Evolutionary conservation across 1,284 basidiomycete species (phyloP).

Genomic region (Uromyces viciae-fabae): DNA sequence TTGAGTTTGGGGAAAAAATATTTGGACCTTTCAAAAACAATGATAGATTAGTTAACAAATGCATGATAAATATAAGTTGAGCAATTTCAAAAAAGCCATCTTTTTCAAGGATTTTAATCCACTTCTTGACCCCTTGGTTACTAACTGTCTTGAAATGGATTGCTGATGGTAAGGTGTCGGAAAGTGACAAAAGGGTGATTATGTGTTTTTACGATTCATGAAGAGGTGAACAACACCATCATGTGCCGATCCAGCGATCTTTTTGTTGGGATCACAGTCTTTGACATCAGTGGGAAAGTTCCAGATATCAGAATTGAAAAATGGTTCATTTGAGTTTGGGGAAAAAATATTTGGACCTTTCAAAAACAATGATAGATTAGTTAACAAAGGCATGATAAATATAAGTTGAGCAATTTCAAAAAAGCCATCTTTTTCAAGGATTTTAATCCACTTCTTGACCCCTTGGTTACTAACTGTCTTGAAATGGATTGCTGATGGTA

Average conservation of each 20-base stretch:
- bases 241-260: background rate
- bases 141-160: background rate
- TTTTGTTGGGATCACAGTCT: background rate
- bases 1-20: background rate
- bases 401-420: too few relatives aligned
- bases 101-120: conserved; percentile 15
- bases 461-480: background rate
- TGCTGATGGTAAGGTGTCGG: background rate
- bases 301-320: conserved; percentile 2
- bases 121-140: background rate
- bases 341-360: background rate
- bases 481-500: background rate
- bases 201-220: background rate
- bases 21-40: background rate
- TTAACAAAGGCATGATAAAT: too few relatives aligned
- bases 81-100: too few relatives aligned
- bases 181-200: background rate
- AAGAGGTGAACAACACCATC: background rate
- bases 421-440: too few relatives aligned
- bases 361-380: too few relatives aligned
- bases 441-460: background rate
- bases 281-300: background rate
- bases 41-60: too few relatives aligned
- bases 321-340: background rate
- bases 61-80: too few relatives aligned